These are phyloP conservation scores for Chlorophyllum brunneum DNA, from an alignment of 768 basidiomycete species.

Conservation along the genomic window DNA sequence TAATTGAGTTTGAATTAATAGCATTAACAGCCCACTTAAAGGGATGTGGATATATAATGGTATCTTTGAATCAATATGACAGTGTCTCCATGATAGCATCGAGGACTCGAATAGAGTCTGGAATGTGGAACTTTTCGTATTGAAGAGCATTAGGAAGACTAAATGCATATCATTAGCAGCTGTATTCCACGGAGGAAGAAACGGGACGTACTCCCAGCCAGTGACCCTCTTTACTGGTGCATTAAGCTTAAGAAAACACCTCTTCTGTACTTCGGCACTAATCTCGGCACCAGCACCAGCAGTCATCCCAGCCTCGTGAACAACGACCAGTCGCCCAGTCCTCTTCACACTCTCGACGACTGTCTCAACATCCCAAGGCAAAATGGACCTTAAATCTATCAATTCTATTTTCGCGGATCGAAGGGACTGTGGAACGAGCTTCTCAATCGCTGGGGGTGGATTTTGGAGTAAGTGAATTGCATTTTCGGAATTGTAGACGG, in stretches of 20 bases:
- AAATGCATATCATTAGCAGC: constrained; percentile 3
- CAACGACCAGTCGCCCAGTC: constrained; percentile 82
- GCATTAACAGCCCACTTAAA: not conserved
- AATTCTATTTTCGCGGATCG: constrained; percentile 78
- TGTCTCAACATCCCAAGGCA: constrained; percentile 86
- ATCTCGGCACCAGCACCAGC: constrained; percentile 91
- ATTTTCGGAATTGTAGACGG: constrained; percentile 84
- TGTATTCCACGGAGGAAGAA: not conserved
- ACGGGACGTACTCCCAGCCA: constrained; percentile 85
- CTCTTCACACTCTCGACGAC: constrained; percentile 79
- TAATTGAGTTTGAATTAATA: not conserved
- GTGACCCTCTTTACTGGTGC: constrained; percentile 86
- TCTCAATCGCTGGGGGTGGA: constrained; percentile 61
- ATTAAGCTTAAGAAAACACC: constrained; percentile 83
- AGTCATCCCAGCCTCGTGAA: constrained; percentile 88
- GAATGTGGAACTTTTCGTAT: constrained; percentile 91
- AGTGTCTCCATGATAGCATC: constrained; percentile 85
- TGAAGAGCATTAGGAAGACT: constrained; percentile 83
- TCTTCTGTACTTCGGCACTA: constrained; percentile 84
- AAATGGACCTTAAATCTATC: constrained; percentile 84
- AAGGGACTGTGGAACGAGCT: constrained; percentile 59
- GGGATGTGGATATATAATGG: not conserved
- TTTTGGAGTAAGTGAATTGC: constrained; percentile 70
- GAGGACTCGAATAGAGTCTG: constrained; percentile 78
- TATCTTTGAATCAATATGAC: constrained; percentile 44